Evolutionary conservation across 495 filamentous ascomycete species (phyloP), one percentile per base, ranked within the genome.

Genomic region (Acidiella bohemica): DNA sequence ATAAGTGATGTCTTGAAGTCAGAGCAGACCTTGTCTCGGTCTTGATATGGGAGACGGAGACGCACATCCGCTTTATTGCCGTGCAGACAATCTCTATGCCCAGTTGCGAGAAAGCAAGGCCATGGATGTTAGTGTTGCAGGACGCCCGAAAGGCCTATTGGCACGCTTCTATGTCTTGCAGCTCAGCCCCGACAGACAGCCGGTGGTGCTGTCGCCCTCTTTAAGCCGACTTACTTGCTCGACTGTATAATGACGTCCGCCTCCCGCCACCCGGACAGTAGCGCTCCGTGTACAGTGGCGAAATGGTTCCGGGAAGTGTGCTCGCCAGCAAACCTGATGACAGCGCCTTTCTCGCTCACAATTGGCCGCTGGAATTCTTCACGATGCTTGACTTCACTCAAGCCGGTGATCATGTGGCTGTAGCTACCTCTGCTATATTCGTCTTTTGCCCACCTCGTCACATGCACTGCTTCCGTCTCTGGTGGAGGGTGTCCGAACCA

Each of bases 221-320:
- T n/a, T n/a, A n/a, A n/a, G n/a, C n/a, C n/a, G n/a, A n/a, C n/a
- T n/a, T n/a, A n/a, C n/a, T n/a, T n/a, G n/a, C n/a, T n/a, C n/a
- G n/a, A n/a, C n/a, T n/a, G n/a, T n/a, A n/a, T n/a, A n/a, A 47
- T 38, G 12, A 24, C 39, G 32, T 49, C 40, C 13, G 46, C 46
- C 17, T 49, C 46, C 27, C 46, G 33, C 46, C 46, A 49, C 10
- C 46, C 46, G 26, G 39, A 43, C 4, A 49, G 26, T 11, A 49
- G 28, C 16, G 46, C 46, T 5, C 46, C 46, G 35, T 49, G 46
- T 23, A 49, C 46, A 11, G 46, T 49, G 20, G 46, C 46, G 25
- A 49, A 49, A 20, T 49, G 46, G 31, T 43, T 39, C 21, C 34
- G 14, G 34, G 39, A 43, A 20, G 39, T 49, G 34, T 49, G 46